phyloP scores from a whole-genome alignment of 306 rosid genomes.

The Myrica gale region DNA sequence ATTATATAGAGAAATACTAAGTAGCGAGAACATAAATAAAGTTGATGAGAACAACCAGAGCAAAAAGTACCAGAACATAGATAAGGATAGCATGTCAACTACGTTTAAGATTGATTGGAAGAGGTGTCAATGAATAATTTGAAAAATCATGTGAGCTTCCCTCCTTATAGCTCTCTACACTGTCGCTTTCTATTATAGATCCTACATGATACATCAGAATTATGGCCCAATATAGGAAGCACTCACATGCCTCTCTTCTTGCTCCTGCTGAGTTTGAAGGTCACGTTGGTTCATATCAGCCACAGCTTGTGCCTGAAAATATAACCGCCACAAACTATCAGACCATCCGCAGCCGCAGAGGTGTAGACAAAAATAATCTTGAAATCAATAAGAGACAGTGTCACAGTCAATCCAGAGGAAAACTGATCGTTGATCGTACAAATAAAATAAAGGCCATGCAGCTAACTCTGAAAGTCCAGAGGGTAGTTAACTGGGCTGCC shows the following conservation, averaged over 20 bases:
- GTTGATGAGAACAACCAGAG: background rate
- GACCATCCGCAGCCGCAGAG: slow-evolving; percentile 15
- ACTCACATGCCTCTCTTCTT: slow-evolving; percentile 87
- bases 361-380: slow-evolving; percentile 13
- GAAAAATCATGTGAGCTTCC: slow-evolving; percentile 6
- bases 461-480: background rate
- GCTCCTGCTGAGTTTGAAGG: slow-evolving; percentile 66
- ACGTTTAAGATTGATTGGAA: background rate
- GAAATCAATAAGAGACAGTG: slow-evolving; percentile 10
- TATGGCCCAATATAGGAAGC: slow-evolving; percentile 18
- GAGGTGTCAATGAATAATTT: background rate
- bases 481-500: slow-evolving; percentile 1
- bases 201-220: slow-evolving; percentile 8
- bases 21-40: slow-evolving; percentile 5
- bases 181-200: background rate
- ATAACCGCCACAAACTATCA: slow-evolving; percentile 21
- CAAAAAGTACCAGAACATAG: background rate
- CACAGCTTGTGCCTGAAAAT: slow-evolving; percentile 76
- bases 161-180: too few species aligned
- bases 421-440: slow-evolving; percentile 6
- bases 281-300: slow-evolving; percentile 92
- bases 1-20: slow-evolving; percentile 24
- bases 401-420: slow-evolving; percentile 9
- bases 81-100: background rate
- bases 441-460: slow-evolving; percentile 12